Evolutionary conservation across 1,284 basidiomycete genomes (phyloP).

Genomic region (Austroboletus niveus): DNA sequence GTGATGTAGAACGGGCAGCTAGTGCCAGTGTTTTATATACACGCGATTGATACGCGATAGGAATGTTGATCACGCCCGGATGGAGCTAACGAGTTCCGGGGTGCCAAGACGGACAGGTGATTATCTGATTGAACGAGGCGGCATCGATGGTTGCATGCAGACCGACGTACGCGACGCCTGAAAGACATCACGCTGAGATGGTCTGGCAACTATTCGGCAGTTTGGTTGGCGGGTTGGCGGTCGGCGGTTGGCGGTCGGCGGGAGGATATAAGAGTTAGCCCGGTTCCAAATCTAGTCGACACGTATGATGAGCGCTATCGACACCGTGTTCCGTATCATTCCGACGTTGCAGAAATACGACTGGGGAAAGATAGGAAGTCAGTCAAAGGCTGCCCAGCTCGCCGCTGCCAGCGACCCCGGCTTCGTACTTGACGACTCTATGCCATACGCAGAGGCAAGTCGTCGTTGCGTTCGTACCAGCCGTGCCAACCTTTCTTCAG

Average conservation of each 20-base stretch:
- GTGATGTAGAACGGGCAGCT: neutral
- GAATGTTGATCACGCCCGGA: slow-evolving; percentile 1
- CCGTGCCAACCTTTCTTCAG: slow-evolving; percentile 39
- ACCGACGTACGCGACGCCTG: neutral
- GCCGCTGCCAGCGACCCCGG: slow-evolving; percentile 34
- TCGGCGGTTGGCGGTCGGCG: no score
- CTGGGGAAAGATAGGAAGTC: slow-evolving; percentile 67
- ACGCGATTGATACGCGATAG: slow-evolving; percentile 11
- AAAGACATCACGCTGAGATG: neutral
- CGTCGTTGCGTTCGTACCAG: neutral
- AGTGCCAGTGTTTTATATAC: slow-evolving; percentile 23
- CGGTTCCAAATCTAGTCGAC: neutral
- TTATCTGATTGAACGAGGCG: slow-evolving; percentile 30
- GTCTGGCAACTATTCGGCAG: no score
- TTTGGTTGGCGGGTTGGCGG: no score
- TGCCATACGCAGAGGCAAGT: slow-evolving; percentile 58
- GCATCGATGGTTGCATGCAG: no score
- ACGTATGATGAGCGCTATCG: slow-evolving; percentile 24
- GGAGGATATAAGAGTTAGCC: neutral
- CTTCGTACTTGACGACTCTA: slow-evolving; percentile 43
- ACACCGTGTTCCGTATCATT: slow-evolving; percentile 61
- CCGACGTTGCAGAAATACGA: slow-evolving; percentile 73
- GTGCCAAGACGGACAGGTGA: slow-evolving; percentile 9
- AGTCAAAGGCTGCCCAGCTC: slow-evolving; percentile 59
- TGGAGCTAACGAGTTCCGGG: neutral